Evolutionary conservation across 306 rosid species (phyloP).

Genomic region (Cercis canadensis): DNA sequence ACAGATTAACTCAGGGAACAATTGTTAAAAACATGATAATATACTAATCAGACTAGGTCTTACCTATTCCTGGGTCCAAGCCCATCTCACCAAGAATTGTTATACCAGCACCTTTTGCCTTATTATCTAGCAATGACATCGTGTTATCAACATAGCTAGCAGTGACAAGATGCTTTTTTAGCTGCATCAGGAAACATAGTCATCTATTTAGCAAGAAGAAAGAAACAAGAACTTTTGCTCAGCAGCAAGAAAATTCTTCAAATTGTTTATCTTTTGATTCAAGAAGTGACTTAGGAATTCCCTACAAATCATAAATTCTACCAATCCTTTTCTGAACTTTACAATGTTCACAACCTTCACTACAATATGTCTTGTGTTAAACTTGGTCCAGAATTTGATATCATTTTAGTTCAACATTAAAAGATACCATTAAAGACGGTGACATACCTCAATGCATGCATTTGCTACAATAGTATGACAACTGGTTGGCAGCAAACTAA

Average conservation of each 20-base stretch:
- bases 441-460: constrained; percentile 86
- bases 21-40: constrained; percentile 4
- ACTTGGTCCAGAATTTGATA: background rate
- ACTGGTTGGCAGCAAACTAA: constrained; percentile 84
- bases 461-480: constrained; percentile 81
- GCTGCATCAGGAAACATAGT: constrained; percentile 58
- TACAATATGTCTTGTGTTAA: constrained; percentile 2
- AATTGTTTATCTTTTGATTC: background rate
- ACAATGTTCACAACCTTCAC: constrained; percentile 2
- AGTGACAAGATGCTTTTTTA: constrained; percentile 84
- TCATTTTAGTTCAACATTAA: constrained; percentile 17
- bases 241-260: no score
- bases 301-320: constrained; percentile 12
- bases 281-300: background rate
- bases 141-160: constrained; percentile 94
- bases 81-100: constrained; percentile 98
- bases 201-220: constrained; percentile 29
- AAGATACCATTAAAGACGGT: no score
- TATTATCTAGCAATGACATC: constrained; percentile 70
- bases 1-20: background rate
- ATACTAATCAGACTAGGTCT: constrained; percentile 31
- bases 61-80: constrained; percentile 98
- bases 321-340: no score
- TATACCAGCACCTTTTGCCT: constrained; percentile 80
- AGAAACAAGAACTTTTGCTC: background rate